These are phyloP conservation scores for Circinella umbellata DNA, from an alignment of 371 early-diverging fungal species.

Conservation along the genomic window DNA sequence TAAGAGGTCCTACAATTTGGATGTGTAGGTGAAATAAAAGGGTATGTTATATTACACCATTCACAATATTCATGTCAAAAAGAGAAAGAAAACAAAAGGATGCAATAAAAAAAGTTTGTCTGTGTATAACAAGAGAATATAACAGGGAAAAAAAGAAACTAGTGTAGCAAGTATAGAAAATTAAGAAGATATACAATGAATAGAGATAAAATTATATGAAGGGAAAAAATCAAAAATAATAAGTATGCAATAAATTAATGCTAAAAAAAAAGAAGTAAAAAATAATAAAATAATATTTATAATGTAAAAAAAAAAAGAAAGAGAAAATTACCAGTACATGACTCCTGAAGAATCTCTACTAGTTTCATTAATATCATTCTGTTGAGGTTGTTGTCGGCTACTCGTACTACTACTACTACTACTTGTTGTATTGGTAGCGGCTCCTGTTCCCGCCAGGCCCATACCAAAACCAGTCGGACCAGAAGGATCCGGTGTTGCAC, in stretches of 20 bases:
- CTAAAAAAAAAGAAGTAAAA: neutral
- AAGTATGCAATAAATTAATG: neutral
- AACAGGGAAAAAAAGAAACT: no score
- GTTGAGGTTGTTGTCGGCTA: neutral
- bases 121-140: no score
- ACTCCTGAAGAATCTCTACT: conserved; percentile 3
- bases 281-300: neutral
- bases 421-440: neutral
- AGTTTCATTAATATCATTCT: neutral
- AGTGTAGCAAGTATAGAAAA: neutral
- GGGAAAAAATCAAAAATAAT: neutral
- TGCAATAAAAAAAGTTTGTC: no score
- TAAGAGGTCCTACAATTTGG: no score
- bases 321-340: conserved; percentile 1
- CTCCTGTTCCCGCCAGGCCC: neutral
- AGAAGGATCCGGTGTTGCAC: neutral
- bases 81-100: no score
- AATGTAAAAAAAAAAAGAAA: neutral
- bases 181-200: neutral
- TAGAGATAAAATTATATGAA: neutral
- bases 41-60: no score
- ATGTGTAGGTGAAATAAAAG: no score
- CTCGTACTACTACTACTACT: neutral
- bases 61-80: no score
- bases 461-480: neutral